These are phyloP conservation scores for Kalmusia sp. DNA, from an alignment of 2,329 filamentous ascomycete species.

Conservation along the genomic window DNA sequence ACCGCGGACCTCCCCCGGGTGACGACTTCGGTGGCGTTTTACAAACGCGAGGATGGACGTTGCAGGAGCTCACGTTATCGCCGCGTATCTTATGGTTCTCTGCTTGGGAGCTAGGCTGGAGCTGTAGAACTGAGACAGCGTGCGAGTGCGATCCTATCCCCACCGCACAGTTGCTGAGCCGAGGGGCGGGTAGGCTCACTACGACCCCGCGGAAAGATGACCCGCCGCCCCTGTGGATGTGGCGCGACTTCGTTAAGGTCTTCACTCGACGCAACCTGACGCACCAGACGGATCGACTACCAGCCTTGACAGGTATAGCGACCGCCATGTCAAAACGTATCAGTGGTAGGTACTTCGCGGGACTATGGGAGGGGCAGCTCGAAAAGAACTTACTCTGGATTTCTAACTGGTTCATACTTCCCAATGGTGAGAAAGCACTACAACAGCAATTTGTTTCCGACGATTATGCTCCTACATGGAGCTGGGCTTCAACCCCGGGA, in stretches of 20 bases:
- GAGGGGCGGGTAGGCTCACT: background rate
- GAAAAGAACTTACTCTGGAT: background rate
- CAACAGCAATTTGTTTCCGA: background rate
- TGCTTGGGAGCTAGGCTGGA: constrained; percentile 7
- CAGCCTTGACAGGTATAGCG: constrained; percentile 8
- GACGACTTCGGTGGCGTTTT: background rate
- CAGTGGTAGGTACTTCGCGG: background rate
- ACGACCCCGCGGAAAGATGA: background rate
- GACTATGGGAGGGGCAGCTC: constrained; percentile 3
- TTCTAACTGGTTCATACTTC: too few relatives aligned
- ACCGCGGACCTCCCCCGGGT: too few relatives aligned
- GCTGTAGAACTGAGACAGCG: background rate
- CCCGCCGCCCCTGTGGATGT: background rate
- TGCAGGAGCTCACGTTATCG: constrained; percentile 11
- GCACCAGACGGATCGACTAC: constrained; percentile 3
- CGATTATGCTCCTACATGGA: background rate
- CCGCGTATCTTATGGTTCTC: constrained; percentile 12
- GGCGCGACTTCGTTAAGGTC: background rate
- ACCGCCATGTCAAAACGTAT: constrained; percentile 1
- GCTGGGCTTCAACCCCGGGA: background rate
- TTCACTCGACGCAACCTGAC: background rate
- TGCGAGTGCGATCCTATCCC: constrained; percentile 9
- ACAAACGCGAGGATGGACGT: constrained; percentile 11
- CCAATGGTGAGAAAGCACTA: too few relatives aligned
- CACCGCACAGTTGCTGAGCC: too few relatives aligned